Evolutionary conservation across 169 alveolate species (phyloP), one percentile per base, ranked within the genome.

Genomic region (Theileria orientalis): DNA sequence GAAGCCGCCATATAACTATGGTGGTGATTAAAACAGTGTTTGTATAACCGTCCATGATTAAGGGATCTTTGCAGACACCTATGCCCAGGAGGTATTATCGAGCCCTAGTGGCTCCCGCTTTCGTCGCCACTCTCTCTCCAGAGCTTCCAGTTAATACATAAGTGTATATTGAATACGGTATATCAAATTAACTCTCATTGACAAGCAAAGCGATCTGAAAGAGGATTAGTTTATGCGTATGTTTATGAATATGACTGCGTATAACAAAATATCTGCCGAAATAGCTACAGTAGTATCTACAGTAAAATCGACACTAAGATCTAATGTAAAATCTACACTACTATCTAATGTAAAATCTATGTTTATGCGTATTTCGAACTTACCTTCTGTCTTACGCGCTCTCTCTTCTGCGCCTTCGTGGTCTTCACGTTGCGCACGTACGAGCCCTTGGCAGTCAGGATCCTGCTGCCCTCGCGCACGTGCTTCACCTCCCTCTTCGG

Each of bases 381-480:
- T 83, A 97, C 96, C 95, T 96, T 97, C 74, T 92, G 94, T 41
- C 84, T 86, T 74, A 96, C 98, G 69, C 97, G 92, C 52, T 91
- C 96, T 85, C 93, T 96, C 90, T 98, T 96, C 76, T 97, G 97
- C 57, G 91, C 94, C 79, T 87, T 92, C 74, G 95, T 93, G 83
- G 96, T 84, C 92, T 91, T 97, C 74, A 76, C 79, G 85, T 91
- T 90, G 84, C 98, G 94, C 57, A 90, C 90, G 95, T 96, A 95
- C 46, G 87, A 83, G 49, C 97, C 98, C 76, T 87, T 86, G 54
- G 94, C 85, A 57, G 97, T 94, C 76, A 84, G 72, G 78, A 93
- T 83, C 66, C 89, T 78, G 86, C 90, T 90, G 32, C 96, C 96
- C 86, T 91, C 95, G 83, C 94, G 87, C 54, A 86, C 94, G 67